Percentiles rank a stretch among this genome's conserved stretches.
phyloP scores from a whole-genome alignment of 163 green algal species.

The Volvox carteri region DNA sequence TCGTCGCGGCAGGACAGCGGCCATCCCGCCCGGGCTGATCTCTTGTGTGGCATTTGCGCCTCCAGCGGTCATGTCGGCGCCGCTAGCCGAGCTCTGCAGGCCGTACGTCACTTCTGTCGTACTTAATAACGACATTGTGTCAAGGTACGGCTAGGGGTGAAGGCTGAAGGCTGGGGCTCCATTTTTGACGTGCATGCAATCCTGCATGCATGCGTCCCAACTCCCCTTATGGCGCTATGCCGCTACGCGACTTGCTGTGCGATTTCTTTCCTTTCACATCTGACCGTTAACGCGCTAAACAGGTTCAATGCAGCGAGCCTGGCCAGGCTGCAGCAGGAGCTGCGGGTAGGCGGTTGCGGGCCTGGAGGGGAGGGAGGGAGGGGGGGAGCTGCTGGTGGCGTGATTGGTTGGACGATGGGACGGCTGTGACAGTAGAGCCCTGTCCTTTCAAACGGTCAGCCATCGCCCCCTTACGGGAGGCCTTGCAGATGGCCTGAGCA shows the following conservation, averaged over 20 bases:
- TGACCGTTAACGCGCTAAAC: no score
- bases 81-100: constrained; percentile 7
- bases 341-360: neutral
- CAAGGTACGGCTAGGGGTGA: no score
- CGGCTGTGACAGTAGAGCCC: neutral
- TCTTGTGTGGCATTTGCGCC: constrained; percentile 40
- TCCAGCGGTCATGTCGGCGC: neutral
- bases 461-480: no score
- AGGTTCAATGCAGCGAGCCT: constrained; percentile 49
- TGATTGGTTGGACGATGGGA: neutral
- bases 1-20: neutral
- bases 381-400: neutral
- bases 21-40: constrained; percentile 22
- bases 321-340: constrained; percentile 27
- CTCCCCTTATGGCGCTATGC: no score
- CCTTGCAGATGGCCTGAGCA: no score
- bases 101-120: constrained; percentile 46
- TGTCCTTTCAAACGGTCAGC: no score
- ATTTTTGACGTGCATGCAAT: no score
- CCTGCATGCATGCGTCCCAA: no score
- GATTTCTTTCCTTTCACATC: no score
- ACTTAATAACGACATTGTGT: constrained; percentile 40
- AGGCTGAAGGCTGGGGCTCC: no score
- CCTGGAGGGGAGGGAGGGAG: neutral
- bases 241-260: no score